Conservation (phyloP, 1,284 basidiomycete genomes). For the Ceratorhiza oryzae-sativae region DNA sequence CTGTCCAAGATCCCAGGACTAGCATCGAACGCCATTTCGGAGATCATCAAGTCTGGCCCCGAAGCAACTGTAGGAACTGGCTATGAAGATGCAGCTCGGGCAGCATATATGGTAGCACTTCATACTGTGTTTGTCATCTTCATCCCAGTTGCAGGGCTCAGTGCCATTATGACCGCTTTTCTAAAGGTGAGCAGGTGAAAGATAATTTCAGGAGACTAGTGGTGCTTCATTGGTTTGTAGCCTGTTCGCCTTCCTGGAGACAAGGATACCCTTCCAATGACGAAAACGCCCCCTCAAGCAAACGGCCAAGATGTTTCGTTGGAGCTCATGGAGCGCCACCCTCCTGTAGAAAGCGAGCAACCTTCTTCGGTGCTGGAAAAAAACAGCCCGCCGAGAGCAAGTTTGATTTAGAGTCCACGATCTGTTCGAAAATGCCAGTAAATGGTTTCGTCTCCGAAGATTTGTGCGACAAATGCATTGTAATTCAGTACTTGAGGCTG, state of each 20-base stretch:
- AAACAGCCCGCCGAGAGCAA: too few species aligned
- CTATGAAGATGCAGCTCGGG: slow-evolving; percentile 2
- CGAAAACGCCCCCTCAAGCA: not conserved
- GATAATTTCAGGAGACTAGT: not conserved
- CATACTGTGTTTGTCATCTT: slow-evolving; percentile 32
- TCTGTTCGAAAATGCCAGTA: too few species aligned
- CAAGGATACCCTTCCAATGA: slow-evolving; percentile 23
- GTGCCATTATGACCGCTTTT: slow-evolving; percentile 24
- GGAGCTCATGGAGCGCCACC: not conserved
- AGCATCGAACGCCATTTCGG: slow-evolving; percentile 7
- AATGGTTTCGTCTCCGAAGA: too few species aligned
- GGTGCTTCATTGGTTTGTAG: slow-evolving; percentile 13
- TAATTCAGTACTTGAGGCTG: too few species aligned
- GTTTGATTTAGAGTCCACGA: too few species aligned
- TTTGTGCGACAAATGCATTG: too few species aligned
- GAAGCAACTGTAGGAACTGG: not conserved
- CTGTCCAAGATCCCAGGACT: slow-evolving; percentile 26
- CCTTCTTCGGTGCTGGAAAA: not conserved
- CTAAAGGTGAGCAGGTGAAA: slow-evolving; percentile 18
- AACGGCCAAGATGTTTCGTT: slow-evolving; percentile 15
- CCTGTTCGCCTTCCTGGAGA: slow-evolving; percentile 26
- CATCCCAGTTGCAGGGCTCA: slow-evolving; percentile 34
- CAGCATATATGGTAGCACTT: slow-evolving; percentile 25
- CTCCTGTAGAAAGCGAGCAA: not conserved
- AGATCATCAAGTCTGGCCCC: slow-evolving; percentile 35